phyloP scores from a whole-genome alignment of 768 basidiomycete genomes.

The Ephemerocybe angulata region DNA sequence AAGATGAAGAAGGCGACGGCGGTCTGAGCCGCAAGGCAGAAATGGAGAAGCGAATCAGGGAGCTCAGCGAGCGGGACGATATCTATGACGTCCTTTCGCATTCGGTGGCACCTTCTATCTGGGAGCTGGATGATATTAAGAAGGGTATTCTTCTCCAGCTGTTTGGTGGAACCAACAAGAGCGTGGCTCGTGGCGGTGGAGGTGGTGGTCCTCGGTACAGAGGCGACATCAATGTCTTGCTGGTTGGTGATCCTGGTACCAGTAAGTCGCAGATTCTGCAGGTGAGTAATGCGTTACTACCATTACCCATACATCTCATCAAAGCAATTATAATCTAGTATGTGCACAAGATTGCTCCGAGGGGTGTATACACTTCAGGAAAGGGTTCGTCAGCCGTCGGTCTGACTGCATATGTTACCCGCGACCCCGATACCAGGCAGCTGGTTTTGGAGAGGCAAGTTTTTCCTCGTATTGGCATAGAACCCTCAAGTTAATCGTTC shows the following conservation, averaged over 20 bases:
- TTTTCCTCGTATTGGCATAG: background rate
- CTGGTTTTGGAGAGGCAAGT: constrained; percentile 90
- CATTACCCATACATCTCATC: background rate
- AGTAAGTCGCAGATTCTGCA: constrained; percentile 94
- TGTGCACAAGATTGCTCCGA: constrained; percentile 96
- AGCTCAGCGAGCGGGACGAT: constrained; percentile 71
- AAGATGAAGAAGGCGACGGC: constrained; percentile 18
- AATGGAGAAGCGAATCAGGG: constrained; percentile 72
- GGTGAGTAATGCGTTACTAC: constrained; percentile 38
- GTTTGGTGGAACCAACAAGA: constrained; percentile 98
- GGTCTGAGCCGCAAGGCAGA: constrained; percentile 55
- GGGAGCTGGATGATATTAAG: constrained; percentile 99
- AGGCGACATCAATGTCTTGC: constrained; percentile 95
- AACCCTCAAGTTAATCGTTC: background rate
- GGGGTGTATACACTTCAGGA: constrained; percentile 96
- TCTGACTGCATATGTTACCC: constrained; percentile 96
- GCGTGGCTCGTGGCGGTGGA: constrained; percentile 86
- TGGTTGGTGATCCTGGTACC: constrained; percentile 97
- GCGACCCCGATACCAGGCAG: constrained; percentile 97
- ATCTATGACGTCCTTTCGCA: constrained; percentile 83
- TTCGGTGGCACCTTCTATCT: constrained; percentile 91
- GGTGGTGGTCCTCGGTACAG: constrained; percentile 95
- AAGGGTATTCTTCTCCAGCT: constrained; percentile 95
- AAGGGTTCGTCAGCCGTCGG: constrained; percentile 99
- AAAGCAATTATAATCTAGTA: too few relatives aligned